A percentile compares a stretch with the other conserved stretches of the same genome.
These are phyloP conservation scores for Lablab purpureus DNA, from an alignment of 306 rosid species.

Conservation along the genomic window DNA sequence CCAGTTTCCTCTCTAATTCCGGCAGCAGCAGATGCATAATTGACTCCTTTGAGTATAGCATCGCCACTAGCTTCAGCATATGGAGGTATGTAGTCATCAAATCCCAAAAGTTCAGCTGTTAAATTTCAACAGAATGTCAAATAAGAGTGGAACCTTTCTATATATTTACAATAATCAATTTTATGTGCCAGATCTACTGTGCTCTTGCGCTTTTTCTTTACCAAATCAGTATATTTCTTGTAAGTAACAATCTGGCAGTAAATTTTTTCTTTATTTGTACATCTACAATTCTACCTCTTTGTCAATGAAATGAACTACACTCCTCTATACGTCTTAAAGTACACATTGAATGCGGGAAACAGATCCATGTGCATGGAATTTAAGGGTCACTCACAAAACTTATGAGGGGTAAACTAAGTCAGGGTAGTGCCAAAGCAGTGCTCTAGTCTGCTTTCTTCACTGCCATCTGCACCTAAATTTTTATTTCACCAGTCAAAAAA, in stretches of 20 bases:
- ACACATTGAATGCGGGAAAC: constrained; percentile 44
- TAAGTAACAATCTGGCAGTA: constrained; percentile 24
- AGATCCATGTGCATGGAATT: constrained; percentile 52
- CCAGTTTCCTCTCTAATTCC: constrained; percentile 98
- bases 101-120: constrained; percentile 74
- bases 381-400: constrained; percentile 24
- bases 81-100: constrained; percentile 60
- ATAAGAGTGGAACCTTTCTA: background rate
- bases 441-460: constrained; percentile 30
- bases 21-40: constrained; percentile 98
- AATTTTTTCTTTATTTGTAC: constrained; percentile 25
- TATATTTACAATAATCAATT: constrained; percentile 9
- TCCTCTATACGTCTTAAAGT: constrained; percentile 33
- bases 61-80: constrained; percentile 62
- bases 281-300: constrained; percentile 10
- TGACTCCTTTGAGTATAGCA: constrained; percentile 78
- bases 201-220: constrained; percentile 13
- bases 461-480: constrained; percentile 21
- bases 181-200: constrained; percentile 2
- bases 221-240: constrained; percentile 19
- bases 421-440: background rate
- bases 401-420: constrained; percentile 2
- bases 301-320: constrained; percentile 31
- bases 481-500: background rate
- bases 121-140: constrained; percentile 33